Percentiles rank a stretch among this genome's conserved stretches.
Evolutionary conservation across 306 rosid species (phyloP).

Genomic region (Corylus heterophylla): DNA sequence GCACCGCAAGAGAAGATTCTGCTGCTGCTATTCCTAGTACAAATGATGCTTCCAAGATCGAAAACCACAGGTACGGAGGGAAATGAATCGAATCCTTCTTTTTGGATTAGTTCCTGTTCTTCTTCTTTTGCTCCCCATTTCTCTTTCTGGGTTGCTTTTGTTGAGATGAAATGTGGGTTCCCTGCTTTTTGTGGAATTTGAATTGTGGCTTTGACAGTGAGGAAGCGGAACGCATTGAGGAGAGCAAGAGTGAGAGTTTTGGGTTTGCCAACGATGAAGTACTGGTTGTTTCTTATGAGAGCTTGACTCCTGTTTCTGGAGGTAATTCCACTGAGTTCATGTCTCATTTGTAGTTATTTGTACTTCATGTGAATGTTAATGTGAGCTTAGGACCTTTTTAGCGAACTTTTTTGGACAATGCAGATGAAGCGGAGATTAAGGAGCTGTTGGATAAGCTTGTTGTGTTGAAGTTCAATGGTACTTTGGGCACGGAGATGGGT

Average conservation of each 20-base stretch:
- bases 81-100: neutral
- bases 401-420: constrained; percentile 6
- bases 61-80: constrained; percentile 29
- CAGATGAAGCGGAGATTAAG: constrained; percentile 51
- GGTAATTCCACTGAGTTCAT: constrained; percentile 31
- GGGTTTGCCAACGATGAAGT: constrained; percentile 38
- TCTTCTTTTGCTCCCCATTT: neutral
- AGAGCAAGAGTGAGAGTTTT: constrained; percentile 25
- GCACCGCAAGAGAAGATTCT: neutral
- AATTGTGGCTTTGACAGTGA: constrained; percentile 31
- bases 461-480: constrained; percentile 60
- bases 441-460: constrained; percentile 71
- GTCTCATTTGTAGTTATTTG: neutral
- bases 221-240: constrained; percentile 35
- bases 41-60: constrained; percentile 7
- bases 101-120: neutral
- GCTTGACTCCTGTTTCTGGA: constrained; percentile 42
- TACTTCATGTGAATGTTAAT: neutral
- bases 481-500: constrained; percentile 44
- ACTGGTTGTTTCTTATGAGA: constrained; percentile 50
- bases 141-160: neutral
- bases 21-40: constrained; percentile 21
- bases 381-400: neutral
- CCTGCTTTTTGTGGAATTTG: constrained; percentile 4
- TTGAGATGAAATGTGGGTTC: neutral